Evolutionary conservation across 2,329 filamentous ascomycete species (phyloP).

Genomic region (Macroventuria anomochaeta): DNA sequence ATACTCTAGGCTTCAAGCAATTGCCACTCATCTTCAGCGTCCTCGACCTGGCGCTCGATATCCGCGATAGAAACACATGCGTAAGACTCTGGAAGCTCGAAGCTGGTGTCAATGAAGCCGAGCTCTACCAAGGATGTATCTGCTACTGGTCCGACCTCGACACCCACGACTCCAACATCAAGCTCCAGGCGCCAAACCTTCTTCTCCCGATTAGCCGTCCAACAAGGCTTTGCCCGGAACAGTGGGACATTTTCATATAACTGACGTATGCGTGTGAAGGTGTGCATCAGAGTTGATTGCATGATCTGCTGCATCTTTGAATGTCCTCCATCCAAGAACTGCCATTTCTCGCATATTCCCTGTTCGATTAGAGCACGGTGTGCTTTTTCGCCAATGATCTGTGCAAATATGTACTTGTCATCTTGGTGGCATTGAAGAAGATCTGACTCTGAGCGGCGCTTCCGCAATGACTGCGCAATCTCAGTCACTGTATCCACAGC

Average conservation of each 20-base stretch:
- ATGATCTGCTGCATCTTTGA: background rate
- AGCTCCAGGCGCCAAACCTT: constrained; percentile 25
- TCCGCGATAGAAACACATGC: background rate
- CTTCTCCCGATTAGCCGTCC: background rate
- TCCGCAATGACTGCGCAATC: background rate
- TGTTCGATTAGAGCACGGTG: background rate
- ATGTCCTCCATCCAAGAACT: background rate
- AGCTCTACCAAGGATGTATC: constrained; percentile 9
- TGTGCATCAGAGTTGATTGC: background rate
- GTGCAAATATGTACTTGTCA: constrained; percentile 2
- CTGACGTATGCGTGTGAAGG: background rate
- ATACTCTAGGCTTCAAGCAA: background rate
- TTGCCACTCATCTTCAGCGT: constrained; percentile 9
- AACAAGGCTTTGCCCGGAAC: constrained; percentile 3
- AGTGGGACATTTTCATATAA: background rate
- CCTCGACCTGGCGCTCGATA: background rate
- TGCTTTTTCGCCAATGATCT: background rate
- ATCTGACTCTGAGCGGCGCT: background rate
- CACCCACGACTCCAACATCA: constrained; percentile 11
- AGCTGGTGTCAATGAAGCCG: background rate
- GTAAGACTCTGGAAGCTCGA: constrained; percentile 10
- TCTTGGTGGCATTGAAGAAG: background rate
- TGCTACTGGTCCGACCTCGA: background rate
- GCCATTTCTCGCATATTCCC: constrained; percentile 5
- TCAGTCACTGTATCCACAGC: background rate